Evolutionary conservation across 2,329 filamentous ascomycete genomes (phyloP).

Genomic region (Clarireedia paspali): DNA sequence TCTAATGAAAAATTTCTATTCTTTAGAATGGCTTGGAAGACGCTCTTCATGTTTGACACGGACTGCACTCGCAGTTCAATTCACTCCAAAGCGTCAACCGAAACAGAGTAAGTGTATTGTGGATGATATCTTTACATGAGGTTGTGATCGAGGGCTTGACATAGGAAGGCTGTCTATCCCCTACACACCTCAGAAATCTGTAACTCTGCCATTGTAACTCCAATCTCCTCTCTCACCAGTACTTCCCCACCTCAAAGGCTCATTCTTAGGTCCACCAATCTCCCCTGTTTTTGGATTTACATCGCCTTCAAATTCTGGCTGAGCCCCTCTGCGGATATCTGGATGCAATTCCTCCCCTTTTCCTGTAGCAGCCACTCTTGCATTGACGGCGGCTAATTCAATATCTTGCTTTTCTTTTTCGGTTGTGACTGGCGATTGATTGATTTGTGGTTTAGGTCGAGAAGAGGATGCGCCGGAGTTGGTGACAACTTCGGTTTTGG

Average conservation of each 20-base stretch:
- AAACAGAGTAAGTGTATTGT: neutral
- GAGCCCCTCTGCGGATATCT: conserved; percentile 66
- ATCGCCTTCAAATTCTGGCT: conserved; percentile 90
- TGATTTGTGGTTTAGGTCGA: conserved; percentile 34
- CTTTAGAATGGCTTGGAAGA: too few relatives aligned
- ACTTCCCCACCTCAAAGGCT: conserved; percentile 81
- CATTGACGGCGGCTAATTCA: conserved; percentile 27
- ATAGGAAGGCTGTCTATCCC: neutral
- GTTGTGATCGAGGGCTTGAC: too few relatives aligned
- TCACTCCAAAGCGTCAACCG: neutral
- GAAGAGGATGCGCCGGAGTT: conserved; percentile 22
- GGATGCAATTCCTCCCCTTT: conserved; percentile 61
- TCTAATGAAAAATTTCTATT: too few relatives aligned
- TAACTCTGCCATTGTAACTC: conserved; percentile 93
- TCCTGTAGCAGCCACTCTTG: conserved; percentile 43
- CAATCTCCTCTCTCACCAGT: conserved; percentile 58
- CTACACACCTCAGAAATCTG: conserved; percentile 60
- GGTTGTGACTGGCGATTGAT: conserved; percentile 37
- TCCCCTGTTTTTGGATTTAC: conserved; percentile 90
- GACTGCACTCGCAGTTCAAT: neutral
- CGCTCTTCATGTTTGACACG: too few relatives aligned
- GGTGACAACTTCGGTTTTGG: conserved; percentile 21
- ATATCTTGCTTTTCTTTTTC: conserved; percentile 17
- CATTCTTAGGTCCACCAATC: conserved; percentile 94
- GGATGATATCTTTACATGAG: too few relatives aligned